Conservation (phyloP, 768 basidiomycete species). For the Suillus occidentalis region DNA sequence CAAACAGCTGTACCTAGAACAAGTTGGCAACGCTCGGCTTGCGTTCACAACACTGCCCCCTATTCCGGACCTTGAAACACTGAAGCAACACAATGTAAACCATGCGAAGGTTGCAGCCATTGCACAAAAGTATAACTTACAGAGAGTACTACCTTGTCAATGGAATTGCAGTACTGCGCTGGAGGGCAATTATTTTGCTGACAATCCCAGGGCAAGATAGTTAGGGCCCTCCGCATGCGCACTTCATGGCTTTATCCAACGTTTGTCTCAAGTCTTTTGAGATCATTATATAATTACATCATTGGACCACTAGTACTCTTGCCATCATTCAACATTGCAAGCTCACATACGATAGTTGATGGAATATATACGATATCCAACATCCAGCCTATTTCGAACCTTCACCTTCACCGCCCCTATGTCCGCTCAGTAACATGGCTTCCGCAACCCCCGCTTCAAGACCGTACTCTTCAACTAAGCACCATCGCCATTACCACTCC, state of each 20-base stretch:
- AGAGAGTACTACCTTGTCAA: conserved; percentile 37
- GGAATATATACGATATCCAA: background rate
- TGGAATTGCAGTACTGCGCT: conserved; percentile 50
- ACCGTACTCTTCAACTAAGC: conserved; percentile 1
- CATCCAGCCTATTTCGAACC: background rate
- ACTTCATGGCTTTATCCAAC: background rate
- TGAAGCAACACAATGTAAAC: conserved; percentile 40
- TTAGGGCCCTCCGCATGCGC: background rate
- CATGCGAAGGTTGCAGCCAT: conserved; percentile 44
- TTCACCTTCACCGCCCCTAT: conserved; percentile 16
- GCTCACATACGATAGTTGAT: background rate
- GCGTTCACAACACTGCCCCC: conserved; percentile 71
- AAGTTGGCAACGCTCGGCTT: conserved; percentile 59
- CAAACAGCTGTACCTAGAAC: conserved; percentile 54
- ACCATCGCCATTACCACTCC: background rate
- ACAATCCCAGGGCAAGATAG: conserved; percentile 46
- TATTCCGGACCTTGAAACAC: conserved; percentile 41
- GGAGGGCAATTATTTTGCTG: conserved; percentile 65
- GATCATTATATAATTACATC: background rate
- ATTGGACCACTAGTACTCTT: background rate
- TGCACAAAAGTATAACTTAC: conserved; percentile 51
- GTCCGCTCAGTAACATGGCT: background rate
- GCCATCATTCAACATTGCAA: background rate
- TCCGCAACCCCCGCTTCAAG: background rate
- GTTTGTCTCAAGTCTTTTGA: background rate